Base-by-base conservation (phyloP, 306 rosid species). In the Ziziphus jujuba region DNA sequence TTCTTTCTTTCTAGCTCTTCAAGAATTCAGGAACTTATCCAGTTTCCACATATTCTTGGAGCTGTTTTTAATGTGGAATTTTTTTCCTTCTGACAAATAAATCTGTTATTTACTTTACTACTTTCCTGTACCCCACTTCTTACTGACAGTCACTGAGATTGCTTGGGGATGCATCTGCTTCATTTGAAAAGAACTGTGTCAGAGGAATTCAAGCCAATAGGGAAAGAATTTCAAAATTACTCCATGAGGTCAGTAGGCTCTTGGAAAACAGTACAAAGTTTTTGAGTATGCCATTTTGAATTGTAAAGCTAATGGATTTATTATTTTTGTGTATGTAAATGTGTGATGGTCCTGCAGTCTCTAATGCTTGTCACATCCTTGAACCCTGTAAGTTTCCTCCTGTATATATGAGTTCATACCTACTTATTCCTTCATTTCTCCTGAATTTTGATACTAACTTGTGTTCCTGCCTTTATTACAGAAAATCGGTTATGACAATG, bases 401-500 rank as follows among this genome's bases (percentile, higher is more conserved):
- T 1, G 8, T 51, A 56, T 34, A 15, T 28, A 58, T 44, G n/a
- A 31, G 45, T 24, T 56, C 54, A 72, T 65, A 5, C 7, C 19
- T 20, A 14, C 17, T 3, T 63, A 43, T 38, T 45, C 36, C 34
- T 54, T 8, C 38, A 10, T 9, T 40, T 48, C 50, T 43, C 6
- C 15, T 5, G 2, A 52, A 50, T 48, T 60, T 47, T 78, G 51
- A 56, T 63, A 57, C 63, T 68, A 56, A 43, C 40, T 67, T 66
- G 12, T 69, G 22, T 50, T 34, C 22, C 31, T 74, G 67, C 61
- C 24, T 63, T 28, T 56, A 23, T 63, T 80, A 58, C 92, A 95
- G 99, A 91, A 95, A 95, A 95, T 95, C 52, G 99, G 99, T 62
- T 95, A 95, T 78, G 99, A 95, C 76, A 95, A 95, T 63, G 97